These are phyloP conservation scores for Prunus dulcis DNA, from an alignment of 306 rosid species.

Conservation along the genomic window DNA sequence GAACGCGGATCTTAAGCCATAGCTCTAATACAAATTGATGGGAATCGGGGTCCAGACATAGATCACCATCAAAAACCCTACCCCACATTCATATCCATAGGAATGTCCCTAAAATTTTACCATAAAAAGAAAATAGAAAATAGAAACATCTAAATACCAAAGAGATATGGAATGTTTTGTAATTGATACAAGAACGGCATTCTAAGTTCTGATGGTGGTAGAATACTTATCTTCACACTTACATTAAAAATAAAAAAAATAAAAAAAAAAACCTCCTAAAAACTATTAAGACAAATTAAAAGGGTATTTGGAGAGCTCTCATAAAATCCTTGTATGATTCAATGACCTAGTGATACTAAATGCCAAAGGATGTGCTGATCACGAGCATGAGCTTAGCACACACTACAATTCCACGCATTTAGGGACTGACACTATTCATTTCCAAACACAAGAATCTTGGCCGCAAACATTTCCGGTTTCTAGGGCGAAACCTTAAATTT, in stretches of 20 bases:
- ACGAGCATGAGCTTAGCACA: neutral
- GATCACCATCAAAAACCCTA: too few species aligned
- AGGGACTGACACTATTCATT: neutral
- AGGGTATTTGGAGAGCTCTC: neutral
- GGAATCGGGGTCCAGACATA: too few species aligned
- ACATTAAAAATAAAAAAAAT: too few species aligned
- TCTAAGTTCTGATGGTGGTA: neutral
- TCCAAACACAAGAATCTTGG: slow-evolving; percentile 13
- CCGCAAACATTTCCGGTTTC: slow-evolving; percentile 6
- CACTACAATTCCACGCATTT: neutral
- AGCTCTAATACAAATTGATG: too few species aligned
- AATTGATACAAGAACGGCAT: neutral
- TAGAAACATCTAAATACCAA: too few species aligned
- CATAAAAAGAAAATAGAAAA: too few species aligned
- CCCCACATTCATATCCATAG: neutral
- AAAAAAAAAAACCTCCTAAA: neutral
- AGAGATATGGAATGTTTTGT: too few species aligned
- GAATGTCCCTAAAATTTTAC: too few species aligned
- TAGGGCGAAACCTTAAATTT: slow-evolving; percentile 11
- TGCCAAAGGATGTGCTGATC: neutral
- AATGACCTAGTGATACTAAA: neutral
- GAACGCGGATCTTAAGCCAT: too few species aligned
- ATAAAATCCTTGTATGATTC: neutral
- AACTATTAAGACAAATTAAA: neutral
- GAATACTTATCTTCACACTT: neutral